A percentile compares a stretch with the other conserved stretches of the same genome.
Evolutionary conservation across 257 asterid genomes (phyloP).

Genomic region (Henckelia pumila): DNA sequence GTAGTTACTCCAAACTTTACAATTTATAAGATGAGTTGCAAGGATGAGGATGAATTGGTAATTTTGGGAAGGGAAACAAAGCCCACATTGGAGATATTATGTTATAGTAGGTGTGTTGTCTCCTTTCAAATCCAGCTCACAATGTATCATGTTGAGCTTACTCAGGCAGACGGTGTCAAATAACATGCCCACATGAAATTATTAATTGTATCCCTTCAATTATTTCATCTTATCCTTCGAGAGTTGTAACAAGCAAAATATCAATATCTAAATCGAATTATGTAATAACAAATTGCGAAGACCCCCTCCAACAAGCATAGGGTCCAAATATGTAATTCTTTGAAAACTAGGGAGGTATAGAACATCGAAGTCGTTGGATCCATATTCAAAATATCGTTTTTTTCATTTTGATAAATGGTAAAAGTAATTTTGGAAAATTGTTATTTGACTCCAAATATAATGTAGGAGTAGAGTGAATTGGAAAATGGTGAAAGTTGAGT

Average conservation of each 20-base stretch:
- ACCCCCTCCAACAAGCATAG: neutral
- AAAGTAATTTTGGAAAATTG: too few species aligned
- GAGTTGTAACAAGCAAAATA: conserved; percentile 23
- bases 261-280: conserved; percentile 44
- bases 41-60: neutral
- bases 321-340: neutral
- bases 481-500: too few species aligned
- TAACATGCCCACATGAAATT: conserved; percentile 55
- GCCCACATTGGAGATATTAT: conserved; percentile 7
- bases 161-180: conserved; percentile 43
- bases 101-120: conserved; percentile 43
- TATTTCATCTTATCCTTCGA: conserved; percentile 24
- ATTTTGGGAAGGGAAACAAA: neutral
- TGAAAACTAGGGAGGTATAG: neutral
- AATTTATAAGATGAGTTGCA: neutral
- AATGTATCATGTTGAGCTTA: conserved; percentile 35
- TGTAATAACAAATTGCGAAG: neutral
- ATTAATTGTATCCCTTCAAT: conserved; percentile 25
- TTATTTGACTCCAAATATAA: neutral
- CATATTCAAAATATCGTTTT: too few species aligned
- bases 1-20: neutral
- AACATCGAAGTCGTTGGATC: neutral
- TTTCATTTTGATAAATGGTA: too few species aligned
- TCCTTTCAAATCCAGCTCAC: conserved; percentile 54
- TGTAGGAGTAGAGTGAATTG: neutral